Percentiles rank a stretch among this genome's conserved stretches.
These are phyloP conservation scores for Talaromyces proteolyticus DNA, from an alignment of 495 filamentous ascomycete genomes.

Conservation along the genomic window DNA sequence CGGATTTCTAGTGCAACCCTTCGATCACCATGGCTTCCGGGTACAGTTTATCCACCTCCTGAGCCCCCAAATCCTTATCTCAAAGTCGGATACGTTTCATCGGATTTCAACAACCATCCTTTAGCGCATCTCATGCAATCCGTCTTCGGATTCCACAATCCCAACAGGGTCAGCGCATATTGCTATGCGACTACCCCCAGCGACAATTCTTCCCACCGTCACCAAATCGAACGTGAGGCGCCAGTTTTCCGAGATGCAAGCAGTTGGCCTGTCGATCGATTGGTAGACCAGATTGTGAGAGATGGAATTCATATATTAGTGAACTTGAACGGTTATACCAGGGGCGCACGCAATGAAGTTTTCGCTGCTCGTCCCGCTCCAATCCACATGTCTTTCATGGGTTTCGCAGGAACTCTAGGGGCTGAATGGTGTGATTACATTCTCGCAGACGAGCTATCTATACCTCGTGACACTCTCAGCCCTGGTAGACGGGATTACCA, in stretches of 20 bases:
- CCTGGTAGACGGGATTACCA: slow-evolving; percentile 69
- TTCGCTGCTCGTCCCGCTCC: slow-evolving; percentile 94
- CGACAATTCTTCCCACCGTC: slow-evolving; percentile 84
- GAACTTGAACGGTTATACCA: slow-evolving; percentile 95
- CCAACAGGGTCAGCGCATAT: slow-evolving; percentile 67
- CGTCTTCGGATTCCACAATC: slow-evolving; percentile 89
- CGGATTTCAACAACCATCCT: slow-evolving; percentile 98
- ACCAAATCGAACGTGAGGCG: slow-evolving; percentile 91
- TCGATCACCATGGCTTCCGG: slow-evolving; percentile 77
- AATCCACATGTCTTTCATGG: slow-evolving; percentile 99
- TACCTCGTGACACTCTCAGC: slow-evolving; percentile 76
- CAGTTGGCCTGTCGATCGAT: slow-evolving; percentile 73
- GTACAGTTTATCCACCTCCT: slow-evolving; percentile 76
- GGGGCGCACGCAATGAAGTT: slow-evolving; percentile 94
- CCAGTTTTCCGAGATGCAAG: slow-evolving; percentile 90
- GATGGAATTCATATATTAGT: slow-evolving; percentile 96
- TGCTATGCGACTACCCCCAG: slow-evolving; percentile 97
- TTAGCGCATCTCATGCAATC: slow-evolving; percentile 98
- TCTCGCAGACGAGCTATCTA: slow-evolving; percentile 80
- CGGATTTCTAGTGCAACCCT: slow-evolving; percentile 89
- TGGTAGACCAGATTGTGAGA: slow-evolving; percentile 86
- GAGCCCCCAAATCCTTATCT: slow-evolving; percentile 75
- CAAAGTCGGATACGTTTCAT: slow-evolving; percentile 92
- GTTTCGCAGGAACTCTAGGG: slow-evolving; percentile 92
- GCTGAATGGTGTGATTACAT: slow-evolving; percentile 99